Evolutionary conservation across 352 stramenopile genomes (phyloP), one percentile per base, ranked within the genome.

Genomic region (Globisporangium polare): DNA sequence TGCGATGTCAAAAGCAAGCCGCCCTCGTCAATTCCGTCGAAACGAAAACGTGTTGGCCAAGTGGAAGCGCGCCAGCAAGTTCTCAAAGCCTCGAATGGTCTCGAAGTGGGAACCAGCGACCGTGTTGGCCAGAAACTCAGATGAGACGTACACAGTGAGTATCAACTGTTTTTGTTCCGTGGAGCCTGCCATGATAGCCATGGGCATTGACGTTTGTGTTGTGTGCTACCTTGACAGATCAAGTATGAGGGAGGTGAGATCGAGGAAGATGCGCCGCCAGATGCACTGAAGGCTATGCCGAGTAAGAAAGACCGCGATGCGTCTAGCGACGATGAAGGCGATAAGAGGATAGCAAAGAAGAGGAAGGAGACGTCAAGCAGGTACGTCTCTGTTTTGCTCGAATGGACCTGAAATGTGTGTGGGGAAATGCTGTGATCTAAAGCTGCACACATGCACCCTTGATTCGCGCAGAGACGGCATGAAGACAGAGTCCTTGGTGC

Each of bases 251-350:
- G 73, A 50, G 77, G 75, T 24, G 60, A 72, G 20, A 72, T 86
- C 1, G 80, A 87, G 64, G 80, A 89, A 64, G 80, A 87, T 22
- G 72, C 67, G 2, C 79, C 79, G 0, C 33, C 58, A 13, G 60
- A 76, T n/a, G 64, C 74, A 0, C 42, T 89, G 13, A 73, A 71
- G 47, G 20, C 31, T 15, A 9, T 20, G 17, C 31, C 41, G 15
- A 42, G 49, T 33, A 31, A 22, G 20, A 35, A 24, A 24, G 5
- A 39, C 22, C 18, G 4, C 5, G 29, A 15, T 50, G 46, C 50
- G 24, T 43, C 17, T 8, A 55, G 39, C 43, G 50, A 59, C 0
- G 20, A 37, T 26, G 27, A 27, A 43, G 10, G 15, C 26, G 15
- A 49, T 8, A 41, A 35, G 33, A 37, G 47, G 22, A 43, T 67